phyloP scores from a whole-genome alignment of 2,329 filamentous ascomycete species.

The Phyllosticta citriasiana region DNA sequence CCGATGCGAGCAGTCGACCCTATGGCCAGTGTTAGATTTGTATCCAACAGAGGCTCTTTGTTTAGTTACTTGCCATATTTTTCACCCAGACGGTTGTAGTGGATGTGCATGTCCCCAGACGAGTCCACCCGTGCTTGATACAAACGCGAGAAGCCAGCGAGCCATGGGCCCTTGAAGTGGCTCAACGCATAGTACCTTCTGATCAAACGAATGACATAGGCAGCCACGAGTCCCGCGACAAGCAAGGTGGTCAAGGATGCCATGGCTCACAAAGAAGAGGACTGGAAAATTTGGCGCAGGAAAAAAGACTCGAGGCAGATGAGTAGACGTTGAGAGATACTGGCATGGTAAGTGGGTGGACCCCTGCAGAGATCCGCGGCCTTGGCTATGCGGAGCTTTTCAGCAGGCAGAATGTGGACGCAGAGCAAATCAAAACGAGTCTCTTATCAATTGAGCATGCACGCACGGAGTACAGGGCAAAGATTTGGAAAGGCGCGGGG shows the following conservation, averaged over 20 bases:
- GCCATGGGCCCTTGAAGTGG: slow-evolving; percentile 29
- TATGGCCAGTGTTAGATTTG: background rate
- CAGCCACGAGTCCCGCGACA: slow-evolving; percentile 12
- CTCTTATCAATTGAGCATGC: background rate
- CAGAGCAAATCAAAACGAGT: background rate
- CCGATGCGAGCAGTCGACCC: slow-evolving; percentile 28
- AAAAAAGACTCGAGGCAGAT: background rate
- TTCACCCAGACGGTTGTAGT: slow-evolving; percentile 26
- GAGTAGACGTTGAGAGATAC: background rate
- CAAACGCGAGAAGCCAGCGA: slow-evolving; percentile 27
- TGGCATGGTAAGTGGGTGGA: background rate
- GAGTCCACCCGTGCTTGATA: slow-evolving; percentile 28
- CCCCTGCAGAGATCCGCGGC: background rate
- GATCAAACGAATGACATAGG: slow-evolving; percentile 17
- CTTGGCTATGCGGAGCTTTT: background rate
- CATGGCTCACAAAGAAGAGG: background rate
- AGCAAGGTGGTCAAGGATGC: background rate
- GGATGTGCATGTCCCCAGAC: slow-evolving; percentile 28
- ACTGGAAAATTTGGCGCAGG: background rate
- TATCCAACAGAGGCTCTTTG: background rate
- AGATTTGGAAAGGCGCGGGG: background rate
- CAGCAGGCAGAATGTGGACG: background rate
- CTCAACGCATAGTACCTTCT: slow-evolving; percentile 22
- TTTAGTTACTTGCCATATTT: slow-evolving; percentile 25
- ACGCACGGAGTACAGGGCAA: background rate